Base-by-base conservation (phyloP, 192 early-diverging fungal genomes). In the Irineochytrium annulatum region DNA sequence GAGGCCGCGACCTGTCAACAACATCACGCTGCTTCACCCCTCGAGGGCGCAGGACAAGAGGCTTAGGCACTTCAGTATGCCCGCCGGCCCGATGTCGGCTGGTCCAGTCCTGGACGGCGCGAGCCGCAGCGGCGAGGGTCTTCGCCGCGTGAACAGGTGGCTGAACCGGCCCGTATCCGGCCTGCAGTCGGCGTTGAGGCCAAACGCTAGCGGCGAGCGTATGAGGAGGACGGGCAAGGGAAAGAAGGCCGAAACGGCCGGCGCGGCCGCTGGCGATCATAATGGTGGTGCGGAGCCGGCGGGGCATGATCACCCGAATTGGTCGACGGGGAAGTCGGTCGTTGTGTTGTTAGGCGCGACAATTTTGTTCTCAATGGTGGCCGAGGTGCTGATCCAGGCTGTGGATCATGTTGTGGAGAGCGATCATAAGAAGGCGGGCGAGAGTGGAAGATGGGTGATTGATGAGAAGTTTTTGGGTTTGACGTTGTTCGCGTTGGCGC, bases 401-500 rank as follows among this genome's bases (percentile, higher is more conserved):
- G 88, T 95, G 32, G 93, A 94, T 54, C 77, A 76, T 34, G 89
- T 96, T 11, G 72, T 93, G 62, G 80, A 76, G 35, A 60, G 51
- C 14, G 44, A 83, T 55, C 76, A 73, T 19, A 19, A 22, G 4
- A 16, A 29, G 16, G 45, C 24, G 27, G 19, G 19, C 16, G 31
- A 14, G 53, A n/a, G 13, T 46, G 58, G 22, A 20, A 31, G 46
- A 27, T 62, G 77, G 17, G 69, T 72, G 6, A 77, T 94, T 43
- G 84, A 83, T 65, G 89, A 93, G 57, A 98, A 98, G 68, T 86
- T 92, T 49, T 63, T 98, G 29, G 95, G 95, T 0, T 70, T 95
- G 62, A 98, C 96, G 1, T 67, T 98, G 55, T 95, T 98, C 78
- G 91, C 93, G 8, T 61, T 97, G 57, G 93, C 93, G 3, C 96